Evolutionary conservation across 129 eudicot genomes (phyloP), one percentile per base, ranked within the genome.

Genomic region (Calendula officinalis): DNA sequence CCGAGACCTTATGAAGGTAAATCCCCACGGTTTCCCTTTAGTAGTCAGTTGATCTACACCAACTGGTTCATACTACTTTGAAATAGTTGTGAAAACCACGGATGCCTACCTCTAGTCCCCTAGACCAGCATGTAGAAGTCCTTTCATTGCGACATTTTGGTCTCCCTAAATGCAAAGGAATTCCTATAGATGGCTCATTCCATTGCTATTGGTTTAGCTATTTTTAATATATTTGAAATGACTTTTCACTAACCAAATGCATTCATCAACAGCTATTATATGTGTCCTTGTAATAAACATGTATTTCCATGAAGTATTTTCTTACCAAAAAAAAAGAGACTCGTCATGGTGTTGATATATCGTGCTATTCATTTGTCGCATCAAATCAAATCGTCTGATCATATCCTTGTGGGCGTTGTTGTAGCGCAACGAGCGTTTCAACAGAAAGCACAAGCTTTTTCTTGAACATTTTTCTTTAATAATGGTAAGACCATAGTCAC

Each of bases 291-390:
- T 22, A 8, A 56, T 57, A 45, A 22, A 56, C 15, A 8, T 22
- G n/a, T 69, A 22, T 46, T 69, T 38, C n/a, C 16, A 27, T 34
- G 27, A 27, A 58, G 33, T 8, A 15, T 7, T 35, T 35, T 47
- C 38, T 46, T 58, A 30, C 37, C 12, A 59, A 35, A 68, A 59
- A 17, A 39, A 35, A 44, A 46, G 14, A 9, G 8, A 9, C 35
- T 42, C 41, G 13, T 16, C 32, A 45, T 47, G 54, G 35, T n/a
- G n/a, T n/a, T n/a, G n/a, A n/a, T n/a, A n/a, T n/a, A n/a, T 52
- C 69, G 32, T 64, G 50, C 36, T 50, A 8, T 48, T 63, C 55
- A 33, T 13, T 36, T 56, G 62, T 56, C 43, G 69, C 57, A 30
- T 44, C 14, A 32, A 22, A 41, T 60, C 39, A 16, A 17, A 22